Percentiles rank a stretch among this genome's conserved stretches.
These are phyloP conservation scores for Neofusicoccum ribis DNA, from an alignment of 2,329 filamentous ascomycete species.

Conservation along the genomic window DNA sequence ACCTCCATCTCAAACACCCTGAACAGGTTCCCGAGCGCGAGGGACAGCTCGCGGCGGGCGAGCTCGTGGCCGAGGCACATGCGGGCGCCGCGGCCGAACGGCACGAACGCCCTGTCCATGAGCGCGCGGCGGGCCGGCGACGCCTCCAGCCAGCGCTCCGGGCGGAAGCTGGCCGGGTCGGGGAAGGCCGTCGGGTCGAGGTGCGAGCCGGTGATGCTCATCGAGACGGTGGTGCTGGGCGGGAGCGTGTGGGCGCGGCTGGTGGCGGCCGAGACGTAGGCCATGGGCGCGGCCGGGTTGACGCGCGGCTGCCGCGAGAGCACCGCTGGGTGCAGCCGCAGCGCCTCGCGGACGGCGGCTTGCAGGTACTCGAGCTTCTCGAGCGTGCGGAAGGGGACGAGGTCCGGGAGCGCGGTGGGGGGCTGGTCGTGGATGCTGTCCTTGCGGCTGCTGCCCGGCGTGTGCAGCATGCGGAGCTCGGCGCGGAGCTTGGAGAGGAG, in stretches of 20 bases:
- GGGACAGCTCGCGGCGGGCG: slow-evolving; percentile 25
- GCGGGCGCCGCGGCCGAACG: slow-evolving; percentile 39
- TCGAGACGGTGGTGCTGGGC: slow-evolving; percentile 21
- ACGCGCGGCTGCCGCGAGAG: too few relatives aligned
- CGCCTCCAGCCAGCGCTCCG: slow-evolving; percentile 24
- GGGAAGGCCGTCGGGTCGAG: slow-evolving; percentile 20
- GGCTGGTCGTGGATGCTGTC: slow-evolving; percentile 21
- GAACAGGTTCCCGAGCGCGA: slow-evolving; percentile 24
- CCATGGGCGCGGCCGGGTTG: background rate
- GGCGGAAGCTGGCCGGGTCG: background rate
- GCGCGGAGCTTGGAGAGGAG: slow-evolving; percentile 14
- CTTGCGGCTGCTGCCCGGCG: background rate
- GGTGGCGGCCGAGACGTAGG: background rate
- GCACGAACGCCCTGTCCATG: slow-evolving; percentile 37
- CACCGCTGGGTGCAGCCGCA: too few relatives aligned
- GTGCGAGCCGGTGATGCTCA: slow-evolving; percentile 21
- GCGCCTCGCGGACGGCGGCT: too few relatives aligned
- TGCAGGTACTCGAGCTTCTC: too few relatives aligned
- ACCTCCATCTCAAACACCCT: slow-evolving; percentile 14
- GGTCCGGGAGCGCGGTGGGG: slow-evolving; percentile 14
- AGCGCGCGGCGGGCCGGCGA: background rate
- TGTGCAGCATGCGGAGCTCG: slow-evolving; percentile 25
- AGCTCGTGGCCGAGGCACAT: slow-evolving; percentile 42
- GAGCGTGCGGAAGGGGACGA: background rate
- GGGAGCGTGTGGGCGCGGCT: slow-evolving; percentile 20